A percentile compares a stretch with the other conserved stretches of the same genome.
Conservation (phyloP, 169 alveolate genomes). For the Plasmodium reichenowi region DNA sequence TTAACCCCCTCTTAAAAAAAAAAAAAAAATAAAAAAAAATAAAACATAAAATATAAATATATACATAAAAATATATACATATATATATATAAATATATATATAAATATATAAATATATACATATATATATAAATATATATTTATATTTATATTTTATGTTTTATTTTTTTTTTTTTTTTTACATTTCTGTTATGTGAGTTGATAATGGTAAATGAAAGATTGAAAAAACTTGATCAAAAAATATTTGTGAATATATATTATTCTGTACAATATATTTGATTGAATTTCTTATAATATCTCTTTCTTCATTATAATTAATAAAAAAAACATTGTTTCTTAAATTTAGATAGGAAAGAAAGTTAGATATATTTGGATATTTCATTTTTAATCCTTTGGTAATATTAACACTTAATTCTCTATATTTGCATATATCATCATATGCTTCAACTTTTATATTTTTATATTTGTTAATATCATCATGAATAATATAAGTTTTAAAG, state of each 20-base stretch:
- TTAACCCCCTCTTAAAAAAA: not conserved
- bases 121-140: not conserved
- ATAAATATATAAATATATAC: not conserved
- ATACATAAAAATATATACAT: not conserved
- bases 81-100: not conserved
- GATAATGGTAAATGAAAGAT: conserved; percentile 34
- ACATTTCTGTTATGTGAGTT: conserved; percentile 6
- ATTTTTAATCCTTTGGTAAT: conserved; percentile 72
- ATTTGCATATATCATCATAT: conserved; percentile 57
- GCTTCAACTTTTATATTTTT: conserved; percentile 28
- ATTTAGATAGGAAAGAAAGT: conserved; percentile 36
- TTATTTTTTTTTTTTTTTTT: not conserved
- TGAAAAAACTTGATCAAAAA: conserved; percentile 57
- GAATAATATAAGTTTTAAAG: conserved; percentile 24
- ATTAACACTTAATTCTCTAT: conserved; percentile 27
- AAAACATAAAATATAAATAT: not conserved
- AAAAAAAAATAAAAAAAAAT: not conserved
- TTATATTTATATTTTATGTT: too few species aligned
- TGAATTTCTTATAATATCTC: conserved; percentile 39
- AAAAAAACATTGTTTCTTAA: conserved; percentile 38
- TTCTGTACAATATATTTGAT: conserved; percentile 24
- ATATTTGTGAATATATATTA: conserved; percentile 51
- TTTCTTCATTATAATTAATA: conserved; percentile 69
- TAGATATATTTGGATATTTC: conserved; percentile 71
- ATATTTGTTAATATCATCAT: conserved; percentile 10